Conservation (phyloP, 305 asterid genomes). For the Striga hermonthica region DNA sequence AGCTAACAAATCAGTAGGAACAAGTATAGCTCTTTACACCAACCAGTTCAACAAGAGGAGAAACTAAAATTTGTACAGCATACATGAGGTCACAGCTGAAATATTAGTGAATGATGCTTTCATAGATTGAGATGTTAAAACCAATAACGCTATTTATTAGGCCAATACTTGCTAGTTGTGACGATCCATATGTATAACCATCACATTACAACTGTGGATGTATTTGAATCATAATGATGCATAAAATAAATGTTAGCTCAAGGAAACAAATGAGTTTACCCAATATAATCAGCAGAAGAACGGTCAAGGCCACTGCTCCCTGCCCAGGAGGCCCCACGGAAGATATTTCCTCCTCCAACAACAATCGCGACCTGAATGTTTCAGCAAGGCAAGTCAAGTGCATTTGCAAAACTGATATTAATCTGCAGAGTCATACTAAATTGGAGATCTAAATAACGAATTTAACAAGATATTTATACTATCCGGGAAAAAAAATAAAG, state of each 20-base stretch:
- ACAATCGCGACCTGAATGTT: slow-evolving; percentile 81
- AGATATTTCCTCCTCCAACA: slow-evolving; percentile 97
- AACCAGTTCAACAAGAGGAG: slow-evolving; percentile 11
- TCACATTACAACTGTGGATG: slow-evolving; percentile 1
- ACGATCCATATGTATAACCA: background rate
- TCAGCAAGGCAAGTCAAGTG: slow-evolving; percentile 18
- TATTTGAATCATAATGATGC: slow-evolving; percentile 11
- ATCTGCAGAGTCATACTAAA: background rate
- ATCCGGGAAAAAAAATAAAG: background rate
- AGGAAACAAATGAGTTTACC: slow-evolving; percentile 42
- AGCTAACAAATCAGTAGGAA: background rate
- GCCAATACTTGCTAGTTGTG: slow-evolving; percentile 1
- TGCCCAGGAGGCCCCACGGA: slow-evolving; percentile 94
- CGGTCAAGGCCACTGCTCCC: slow-evolving; percentile 98
- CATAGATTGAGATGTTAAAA: background rate
- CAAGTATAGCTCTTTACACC: background rate
- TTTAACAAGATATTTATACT: slow-evolving; percentile 8
- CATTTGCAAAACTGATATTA: background rate
- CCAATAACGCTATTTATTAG: background rate
- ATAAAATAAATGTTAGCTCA: background rate
- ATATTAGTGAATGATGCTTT: background rate
- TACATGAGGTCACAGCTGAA: slow-evolving; percentile 1
- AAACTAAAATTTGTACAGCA: background rate
- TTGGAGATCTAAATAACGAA: background rate
- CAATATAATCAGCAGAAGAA: slow-evolving; percentile 94